These are phyloP conservation scores for Trichoderma brevicompactum DNA, from an alignment of 2,329 filamentous ascomycete genomes.

Conservation along the genomic window DNA sequence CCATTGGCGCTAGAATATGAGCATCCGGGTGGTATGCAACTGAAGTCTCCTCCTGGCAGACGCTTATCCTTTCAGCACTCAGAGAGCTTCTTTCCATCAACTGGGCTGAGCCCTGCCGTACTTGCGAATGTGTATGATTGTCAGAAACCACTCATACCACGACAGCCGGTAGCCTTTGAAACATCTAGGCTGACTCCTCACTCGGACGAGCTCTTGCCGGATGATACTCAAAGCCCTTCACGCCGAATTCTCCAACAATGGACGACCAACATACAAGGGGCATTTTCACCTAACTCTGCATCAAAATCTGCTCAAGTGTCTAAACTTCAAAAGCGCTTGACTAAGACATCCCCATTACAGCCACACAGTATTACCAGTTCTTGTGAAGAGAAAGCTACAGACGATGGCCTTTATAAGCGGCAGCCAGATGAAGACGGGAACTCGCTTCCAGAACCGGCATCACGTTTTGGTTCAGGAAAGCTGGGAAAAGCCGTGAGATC, in stretches of 20 bases:
- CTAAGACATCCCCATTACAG: constrained; percentile 41
- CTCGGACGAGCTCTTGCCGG: constrained; percentile 18
- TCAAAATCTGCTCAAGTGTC: background rate
- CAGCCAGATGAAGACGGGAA: constrained; percentile 23
- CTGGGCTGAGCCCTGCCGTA: background rate
- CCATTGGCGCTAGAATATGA: background rate
- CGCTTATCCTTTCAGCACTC: background rate
- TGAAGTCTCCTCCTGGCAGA: background rate
- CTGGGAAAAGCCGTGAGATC: constrained; percentile 39
- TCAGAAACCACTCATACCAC: background rate
- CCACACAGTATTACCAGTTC: constrained; percentile 42
- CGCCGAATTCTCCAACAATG: constrained; percentile 12
- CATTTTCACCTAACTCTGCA: constrained; percentile 9
- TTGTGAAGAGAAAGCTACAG: constrained; percentile 36
- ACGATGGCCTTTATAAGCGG: background rate
- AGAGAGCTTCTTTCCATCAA: background rate
- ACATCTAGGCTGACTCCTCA: constrained; percentile 14
- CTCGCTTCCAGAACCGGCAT: constrained; percentile 14
- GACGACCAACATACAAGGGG: constrained; percentile 11
- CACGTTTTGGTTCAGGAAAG: constrained; percentile 38
- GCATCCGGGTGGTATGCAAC: background rate
- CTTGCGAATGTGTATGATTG: background rate
- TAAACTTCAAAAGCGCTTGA: background rate
- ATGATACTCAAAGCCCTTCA: constrained; percentile 3
- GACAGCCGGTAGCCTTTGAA: background rate